A percentile compares a stretch with the other conserved stretches of the same genome.
phyloP scores from a whole-genome alignment of 1,284 basidiomycete species.

The Ganoderma sinense region DNA sequence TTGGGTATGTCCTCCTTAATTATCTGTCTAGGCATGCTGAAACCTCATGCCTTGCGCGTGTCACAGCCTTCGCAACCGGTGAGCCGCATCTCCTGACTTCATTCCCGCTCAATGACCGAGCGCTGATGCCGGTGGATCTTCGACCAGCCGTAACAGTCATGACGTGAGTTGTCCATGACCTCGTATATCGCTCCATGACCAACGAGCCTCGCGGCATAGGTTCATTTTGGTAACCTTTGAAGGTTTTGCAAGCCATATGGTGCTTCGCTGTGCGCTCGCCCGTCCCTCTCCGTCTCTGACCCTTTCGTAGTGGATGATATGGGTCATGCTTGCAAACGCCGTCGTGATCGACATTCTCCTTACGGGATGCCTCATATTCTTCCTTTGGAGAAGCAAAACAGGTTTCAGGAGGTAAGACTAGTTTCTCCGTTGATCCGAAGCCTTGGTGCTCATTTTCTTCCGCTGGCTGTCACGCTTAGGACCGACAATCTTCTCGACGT shows the following conservation, averaged over 20 bases:
- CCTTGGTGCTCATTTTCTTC: neutral
- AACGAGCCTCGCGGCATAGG: neutral
- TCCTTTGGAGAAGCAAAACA: constrained; percentile 8
- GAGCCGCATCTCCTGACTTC: neutral
- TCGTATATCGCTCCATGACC: neutral
- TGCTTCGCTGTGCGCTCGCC: neutral
- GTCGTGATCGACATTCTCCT: constrained; percentile 2
- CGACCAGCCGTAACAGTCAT: neutral
- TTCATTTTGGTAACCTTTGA: constrained; percentile 2
- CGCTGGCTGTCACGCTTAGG: too few species aligned
- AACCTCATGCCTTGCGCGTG: neutral
- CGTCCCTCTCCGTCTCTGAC: neutral
- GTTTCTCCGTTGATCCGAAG: neutral
- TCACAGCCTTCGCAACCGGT: neutral
- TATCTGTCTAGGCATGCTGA: neutral
- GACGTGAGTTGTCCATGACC: neutral
- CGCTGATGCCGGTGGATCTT: too few species aligned
- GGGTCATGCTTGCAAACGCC: neutral
- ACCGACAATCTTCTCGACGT: constrained; percentile 11
- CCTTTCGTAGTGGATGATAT: constrained; percentile 12
- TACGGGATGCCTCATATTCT: constrained; percentile 2
- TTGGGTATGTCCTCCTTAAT: neutral
- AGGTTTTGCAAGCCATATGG: neutral
- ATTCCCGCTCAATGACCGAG: neutral
- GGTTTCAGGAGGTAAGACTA: constrained; percentile 8